Percentiles rank a stretch among this genome's conserved stretches.
Conservation (phyloP, 306 rosid species). For the Vachellia collinsii region DNA sequence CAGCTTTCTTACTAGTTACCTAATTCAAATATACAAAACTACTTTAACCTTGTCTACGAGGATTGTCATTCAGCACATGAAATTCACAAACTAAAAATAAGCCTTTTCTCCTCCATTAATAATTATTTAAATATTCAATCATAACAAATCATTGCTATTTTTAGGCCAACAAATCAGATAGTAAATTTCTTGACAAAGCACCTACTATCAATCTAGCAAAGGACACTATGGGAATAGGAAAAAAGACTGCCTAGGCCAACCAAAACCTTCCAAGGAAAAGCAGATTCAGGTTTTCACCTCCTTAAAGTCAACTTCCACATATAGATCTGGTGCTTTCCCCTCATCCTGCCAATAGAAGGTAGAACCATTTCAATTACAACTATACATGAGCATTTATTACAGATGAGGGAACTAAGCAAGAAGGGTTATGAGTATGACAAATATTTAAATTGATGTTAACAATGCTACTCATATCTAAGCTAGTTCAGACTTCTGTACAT, state of each 20-base stretch:
- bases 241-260: constrained; percentile 27
- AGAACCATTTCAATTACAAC: constrained; percentile 30
- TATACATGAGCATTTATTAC: constrained; percentile 20
- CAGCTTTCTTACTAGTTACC: constrained; percentile 92
- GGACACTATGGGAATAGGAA: constrained; percentile 23
- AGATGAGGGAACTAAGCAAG: constrained; percentile 26
- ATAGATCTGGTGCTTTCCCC: constrained; percentile 76
- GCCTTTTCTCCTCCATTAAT: constrained; percentile 10
- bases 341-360: constrained; percentile 66
- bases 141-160: background rate
- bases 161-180: background rate
- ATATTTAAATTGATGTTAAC: constrained; percentile 10
- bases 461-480: constrained; percentile 4
- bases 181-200: constrained; percentile 30
- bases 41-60: constrained; percentile 22
- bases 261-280: constrained; percentile 28
- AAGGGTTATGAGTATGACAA: background rate
- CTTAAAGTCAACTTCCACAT: constrained; percentile 93
- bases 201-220: constrained; percentile 11
- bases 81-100: constrained; percentile 1
- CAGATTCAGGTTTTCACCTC: constrained; percentile 62
- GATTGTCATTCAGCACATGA: background rate
- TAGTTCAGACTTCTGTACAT: background rate
- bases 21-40: constrained; percentile 35
- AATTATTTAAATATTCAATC: constrained; percentile 17